phyloP scores from a whole-genome alignment of 148 eudicot genomes.

The Salicornia ramosissima region DNA sequence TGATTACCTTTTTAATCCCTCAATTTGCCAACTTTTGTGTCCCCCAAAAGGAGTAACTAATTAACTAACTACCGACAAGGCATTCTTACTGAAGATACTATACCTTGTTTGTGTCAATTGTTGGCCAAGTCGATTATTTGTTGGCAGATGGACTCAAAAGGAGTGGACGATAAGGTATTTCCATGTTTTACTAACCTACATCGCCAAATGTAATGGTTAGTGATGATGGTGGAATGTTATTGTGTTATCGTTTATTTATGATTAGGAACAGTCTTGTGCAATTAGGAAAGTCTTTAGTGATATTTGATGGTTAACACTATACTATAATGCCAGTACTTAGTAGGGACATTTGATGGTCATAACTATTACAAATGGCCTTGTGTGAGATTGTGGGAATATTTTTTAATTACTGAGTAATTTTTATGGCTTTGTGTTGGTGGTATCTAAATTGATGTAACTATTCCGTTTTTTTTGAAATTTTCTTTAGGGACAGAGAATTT shows the following conservation, averaged over 20 bases:
- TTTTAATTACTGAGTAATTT: background rate
- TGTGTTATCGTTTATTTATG: background rate
- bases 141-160: background rate
- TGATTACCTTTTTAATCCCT: no score
- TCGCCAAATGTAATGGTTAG: background rate
- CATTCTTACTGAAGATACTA: no score
- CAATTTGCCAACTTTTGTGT: no score
- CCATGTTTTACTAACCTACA: background rate
- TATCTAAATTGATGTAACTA: background rate
- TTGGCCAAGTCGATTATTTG: background rate
- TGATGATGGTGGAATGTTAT: background rate
- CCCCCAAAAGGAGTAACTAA: no score
- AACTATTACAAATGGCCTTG: background rate
- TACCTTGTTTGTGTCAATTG: background rate
- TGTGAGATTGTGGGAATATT: constrained; percentile 6
- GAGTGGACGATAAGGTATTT: background rate
- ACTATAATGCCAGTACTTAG: background rate
- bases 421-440: background rate
- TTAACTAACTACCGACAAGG: no score
- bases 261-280: background rate
- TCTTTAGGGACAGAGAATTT: constrained; percentile 66
- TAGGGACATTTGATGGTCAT: background rate
- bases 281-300: background rate
- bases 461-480: constrained; percentile 7
- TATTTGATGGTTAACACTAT: background rate